Conservation (phyloP, 2,329 filamentous ascomycete genomes). For the Aspergillus vadensis region DNA sequence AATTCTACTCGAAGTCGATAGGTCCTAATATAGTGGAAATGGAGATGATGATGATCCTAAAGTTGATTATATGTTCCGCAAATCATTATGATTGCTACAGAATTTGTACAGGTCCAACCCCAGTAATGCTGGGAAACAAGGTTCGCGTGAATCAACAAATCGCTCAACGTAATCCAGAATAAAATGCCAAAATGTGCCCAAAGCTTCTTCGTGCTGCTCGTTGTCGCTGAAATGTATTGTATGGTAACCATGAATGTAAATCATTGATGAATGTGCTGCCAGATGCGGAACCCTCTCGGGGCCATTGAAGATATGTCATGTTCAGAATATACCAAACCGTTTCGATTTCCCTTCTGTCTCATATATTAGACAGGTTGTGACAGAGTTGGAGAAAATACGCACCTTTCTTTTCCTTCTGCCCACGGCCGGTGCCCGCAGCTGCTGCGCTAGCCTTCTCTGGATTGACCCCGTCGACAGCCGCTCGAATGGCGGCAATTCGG, state of each 20-base stretch:
- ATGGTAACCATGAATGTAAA: background rate
- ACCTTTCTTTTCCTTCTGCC: conserved; percentile 15
- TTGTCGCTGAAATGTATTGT: background rate
- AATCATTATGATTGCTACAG: background rate
- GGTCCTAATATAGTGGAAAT: no score
- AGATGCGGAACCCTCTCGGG: background rate
- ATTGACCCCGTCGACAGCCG: conserved; percentile 66
- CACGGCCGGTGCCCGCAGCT: conserved; percentile 13
- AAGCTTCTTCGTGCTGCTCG: background rate
- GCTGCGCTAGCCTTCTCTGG: conserved; percentile 31
- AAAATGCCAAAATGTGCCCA: background rate
- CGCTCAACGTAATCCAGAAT: background rate
- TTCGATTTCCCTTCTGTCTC: conserved; percentile 1
- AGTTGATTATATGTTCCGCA: background rate
- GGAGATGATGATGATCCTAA: background rate
- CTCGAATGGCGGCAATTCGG: conserved; percentile 80
- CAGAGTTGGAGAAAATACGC: background rate
- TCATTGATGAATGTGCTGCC: background rate
- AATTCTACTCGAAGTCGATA: fast-evolving
- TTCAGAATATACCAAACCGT: conserved; percentile 2
- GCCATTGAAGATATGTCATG: background rate
- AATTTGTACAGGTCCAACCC: background rate
- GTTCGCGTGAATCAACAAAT: background rate
- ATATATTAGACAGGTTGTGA: background rate
- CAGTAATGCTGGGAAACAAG: background rate